phyloP scores from a whole-genome alignment of 2,329 filamentous ascomycete species.

The Knoxdaviesia proteae region DNA sequence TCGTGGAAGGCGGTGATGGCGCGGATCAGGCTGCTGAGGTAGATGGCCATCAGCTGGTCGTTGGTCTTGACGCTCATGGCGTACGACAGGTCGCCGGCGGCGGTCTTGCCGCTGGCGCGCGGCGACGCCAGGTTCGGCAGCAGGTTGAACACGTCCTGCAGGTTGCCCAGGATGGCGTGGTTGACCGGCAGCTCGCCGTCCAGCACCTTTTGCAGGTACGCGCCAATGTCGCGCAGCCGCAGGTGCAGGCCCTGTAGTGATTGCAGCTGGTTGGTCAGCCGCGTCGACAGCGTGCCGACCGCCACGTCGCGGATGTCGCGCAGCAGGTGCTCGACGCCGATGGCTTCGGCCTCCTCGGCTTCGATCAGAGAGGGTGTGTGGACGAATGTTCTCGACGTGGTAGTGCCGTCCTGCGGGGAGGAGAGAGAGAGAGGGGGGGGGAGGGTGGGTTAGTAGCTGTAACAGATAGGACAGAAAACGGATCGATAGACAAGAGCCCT shows the following conservation, averaged over 20 bases:
- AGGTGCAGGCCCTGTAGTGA: conserved; percentile 91
- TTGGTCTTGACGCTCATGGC: conserved; percentile 99
- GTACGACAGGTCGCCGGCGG: conserved; percentile 65
- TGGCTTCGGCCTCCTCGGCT: conserved; percentile 96
- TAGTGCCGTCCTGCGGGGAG: conserved; percentile 64
- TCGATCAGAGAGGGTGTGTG: conserved; percentile 97
- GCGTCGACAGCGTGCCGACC: conserved; percentile 85
- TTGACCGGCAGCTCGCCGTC: conserved; percentile 87
- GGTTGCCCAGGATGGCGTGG: conserved; percentile 87
- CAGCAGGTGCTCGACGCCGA: conserved; percentile 92
- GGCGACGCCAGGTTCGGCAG: conserved; percentile 88
- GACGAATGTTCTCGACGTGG: conserved; percentile 90
- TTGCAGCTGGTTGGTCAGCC: conserved; percentile 93
- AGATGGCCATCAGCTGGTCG: conserved; percentile 96
- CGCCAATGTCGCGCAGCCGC: conserved; percentile 81
- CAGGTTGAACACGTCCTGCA: conserved; percentile 99
- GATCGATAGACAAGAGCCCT: background rate
- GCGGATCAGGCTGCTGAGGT: conserved; percentile 86
- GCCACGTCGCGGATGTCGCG: conserved; percentile 96
- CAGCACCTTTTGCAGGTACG: conserved; percentile 89
- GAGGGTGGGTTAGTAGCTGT: background rate
- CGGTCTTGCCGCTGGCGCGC: conserved; percentile 37
- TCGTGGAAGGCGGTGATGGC: conserved; percentile 99
- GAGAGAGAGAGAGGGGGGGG: conserved; percentile 2
- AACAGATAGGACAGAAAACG: background rate